Conservation (phyloP, 352 stramenopile species). For the Phytopythium vexans region DNA sequence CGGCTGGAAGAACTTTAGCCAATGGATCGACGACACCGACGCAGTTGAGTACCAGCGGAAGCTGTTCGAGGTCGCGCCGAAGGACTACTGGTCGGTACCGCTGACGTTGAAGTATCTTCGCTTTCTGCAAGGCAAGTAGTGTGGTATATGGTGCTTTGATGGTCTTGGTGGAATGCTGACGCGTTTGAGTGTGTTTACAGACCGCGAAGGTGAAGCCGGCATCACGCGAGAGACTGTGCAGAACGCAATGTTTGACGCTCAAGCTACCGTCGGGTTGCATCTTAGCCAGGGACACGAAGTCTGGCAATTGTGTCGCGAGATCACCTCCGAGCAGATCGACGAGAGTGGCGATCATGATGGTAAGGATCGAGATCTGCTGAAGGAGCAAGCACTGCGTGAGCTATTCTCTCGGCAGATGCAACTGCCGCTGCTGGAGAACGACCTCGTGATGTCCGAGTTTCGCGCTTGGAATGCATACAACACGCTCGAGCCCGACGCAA, state of each 20-base stretch:
- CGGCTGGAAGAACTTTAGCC: slow-evolving; percentile 47
- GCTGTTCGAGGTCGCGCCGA: slow-evolving; percentile 35
- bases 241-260: slow-evolving; percentile 21
- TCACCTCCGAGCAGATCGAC: slow-evolving; percentile 27
- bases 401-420: slow-evolving; percentile 56
- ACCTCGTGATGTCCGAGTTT: slow-evolving; percentile 73
- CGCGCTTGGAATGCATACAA: slow-evolving; percentile 73
- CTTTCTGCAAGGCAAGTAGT: slow-evolving; percentile 27
- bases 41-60: slow-evolving; percentile 13
- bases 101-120: slow-evolving; percentile 36
- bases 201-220: slow-evolving; percentile 7
- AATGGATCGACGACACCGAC: slow-evolving; percentile 44
- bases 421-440: slow-evolving; percentile 66
- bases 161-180: background rate
- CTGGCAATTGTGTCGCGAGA: slow-evolving; percentile 54
- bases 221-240: slow-evolving; percentile 17
- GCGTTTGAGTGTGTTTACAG: background rate
- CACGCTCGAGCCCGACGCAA: slow-evolving; percentile 18
- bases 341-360: slow-evolving; percentile 9
- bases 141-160: background rate
- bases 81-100: slow-evolving; percentile 59
- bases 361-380: slow-evolving; percentile 8
- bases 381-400: slow-evolving; percentile 35
- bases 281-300: slow-evolving; percentile 60
- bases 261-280: slow-evolving; percentile 38